Base-by-base conservation (phyloP, 306 rosid species). In the Canavalia gladiata region DNA sequence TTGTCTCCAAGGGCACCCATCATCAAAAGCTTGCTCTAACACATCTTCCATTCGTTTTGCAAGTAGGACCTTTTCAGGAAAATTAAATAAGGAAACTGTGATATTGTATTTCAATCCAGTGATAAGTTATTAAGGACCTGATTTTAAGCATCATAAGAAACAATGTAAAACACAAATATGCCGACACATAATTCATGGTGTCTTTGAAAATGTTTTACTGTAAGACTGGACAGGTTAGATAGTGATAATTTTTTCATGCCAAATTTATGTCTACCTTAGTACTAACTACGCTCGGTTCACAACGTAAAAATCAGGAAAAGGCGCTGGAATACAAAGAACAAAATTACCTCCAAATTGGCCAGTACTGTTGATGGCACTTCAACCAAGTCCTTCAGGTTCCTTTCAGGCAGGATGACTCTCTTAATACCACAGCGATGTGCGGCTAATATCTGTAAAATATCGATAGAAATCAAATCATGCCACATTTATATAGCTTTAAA, bases 301-400 rank as follows among this genome's bases (percentile, higher is more conserved):
- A 56, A 60, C 45, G 47, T 18, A 56, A 57, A 43, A 69, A 64
- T 57, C 76, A 81, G 72, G n/a, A 13, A 63, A 65, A 42, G 39
- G 5, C 25, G 31, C 50, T 10, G 56, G 75, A 10, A 33, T 43
- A 71, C 31, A 56, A 41, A 37, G 28, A 74, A 18, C 25, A 83
- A 65, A 74, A 66, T 80, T 85, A 93, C 99, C 99, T 95, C 99
- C 85, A 95, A 74, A 81, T 77, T 85, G 29, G 88, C 87, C 60
- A 93, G 93, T 82, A 95, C 98, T 4, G 88, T 84, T 7, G 99
- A 64, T 77, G 99, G 98, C 45, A 95, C 96, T 87, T 95, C 99
- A 74, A 76, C 95, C 82, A 93, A 90, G 88, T 95, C 99, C 82
- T 95, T 95, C 92, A 89, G 80, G 82, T 95, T 95, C 89, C 94